These are phyloP conservation scores for Bipolaris gigantea DNA, from an alignment of 2,329 filamentous ascomycete species.

Conservation along the genomic window DNA sequence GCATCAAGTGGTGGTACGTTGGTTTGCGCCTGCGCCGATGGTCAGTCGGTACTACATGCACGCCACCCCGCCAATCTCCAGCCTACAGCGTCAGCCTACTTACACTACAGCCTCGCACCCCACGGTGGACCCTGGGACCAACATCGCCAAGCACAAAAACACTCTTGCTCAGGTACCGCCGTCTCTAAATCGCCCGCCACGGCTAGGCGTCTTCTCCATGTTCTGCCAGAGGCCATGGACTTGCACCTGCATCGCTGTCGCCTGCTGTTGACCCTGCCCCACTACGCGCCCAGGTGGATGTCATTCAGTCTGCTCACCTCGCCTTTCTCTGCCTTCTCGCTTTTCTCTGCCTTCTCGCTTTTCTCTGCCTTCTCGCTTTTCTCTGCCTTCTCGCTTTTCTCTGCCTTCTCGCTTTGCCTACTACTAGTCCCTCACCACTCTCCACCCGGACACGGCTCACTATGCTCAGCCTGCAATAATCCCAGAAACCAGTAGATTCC, in stretches of 20 bases:
- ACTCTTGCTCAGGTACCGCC: slow-evolving; percentile 3
- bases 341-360: neutral
- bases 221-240: slow-evolving; percentile 19
- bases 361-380: too few species aligned
- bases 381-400: neutral
- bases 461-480: slow-evolving; percentile 1
- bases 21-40: slow-evolving; percentile 26
- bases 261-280: slow-evolving; percentile 10
- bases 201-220: neutral
- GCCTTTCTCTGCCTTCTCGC: neutral
- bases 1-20: slow-evolving; percentile 27
- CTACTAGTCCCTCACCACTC: neutral
- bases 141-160: slow-evolving; percentile 9
- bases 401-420: neutral
- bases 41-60: slow-evolving; percentile 25
- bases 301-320: neutral
- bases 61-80: slow-evolving; percentile 20
- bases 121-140: slow-evolving; percentile 2
- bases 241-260: slow-evolving; percentile 1
- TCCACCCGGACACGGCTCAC: neutral
- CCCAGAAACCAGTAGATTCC: neutral
- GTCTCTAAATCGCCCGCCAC: neutral
- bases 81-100: neutral
- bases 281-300: slow-evolving; percentile 21
- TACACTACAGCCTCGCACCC: slow-evolving; percentile 13